A percentile compares a stretch with the other conserved stretches of the same genome.
phyloP scores from a whole-genome alignment of 1,284 basidiomycete species.

The Rhodotorula sp. region DNA sequence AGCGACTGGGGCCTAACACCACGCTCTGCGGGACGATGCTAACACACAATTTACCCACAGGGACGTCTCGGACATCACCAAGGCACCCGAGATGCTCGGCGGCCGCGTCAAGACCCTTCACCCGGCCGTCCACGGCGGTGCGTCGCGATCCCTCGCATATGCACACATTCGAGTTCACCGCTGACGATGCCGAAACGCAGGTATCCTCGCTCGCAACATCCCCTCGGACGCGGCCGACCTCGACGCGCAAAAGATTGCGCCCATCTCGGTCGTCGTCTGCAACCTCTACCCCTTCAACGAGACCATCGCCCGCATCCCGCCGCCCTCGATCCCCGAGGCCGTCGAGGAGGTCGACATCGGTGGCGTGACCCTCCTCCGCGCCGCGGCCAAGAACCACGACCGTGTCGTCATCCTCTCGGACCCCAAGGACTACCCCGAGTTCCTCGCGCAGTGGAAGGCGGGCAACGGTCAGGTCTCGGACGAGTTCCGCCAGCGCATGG shows the following conservation, averaged over 20 bases:
- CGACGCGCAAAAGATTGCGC: conserved; percentile 74
- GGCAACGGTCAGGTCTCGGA: conserved; percentile 70
- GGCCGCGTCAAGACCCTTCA: conserved; percentile 99
- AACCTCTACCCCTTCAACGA: conserved; percentile 97
- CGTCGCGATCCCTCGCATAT: conserved; percentile 33
- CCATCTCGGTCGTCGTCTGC: conserved; percentile 94
- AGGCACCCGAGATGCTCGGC: conserved; percentile 99
- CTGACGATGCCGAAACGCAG: conserved; percentile 46
- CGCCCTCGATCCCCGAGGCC: conserved; percentile 86
- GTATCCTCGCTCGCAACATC: conserved; percentile 85
- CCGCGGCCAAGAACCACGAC: conserved; percentile 97
- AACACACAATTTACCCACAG: conserved; percentile 54
- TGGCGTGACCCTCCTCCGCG: conserved; percentile 94
- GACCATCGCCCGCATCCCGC: conserved; percentile 78
- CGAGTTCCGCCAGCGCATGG: conserved; percentile 72
- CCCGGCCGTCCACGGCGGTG: conserved; percentile 95
- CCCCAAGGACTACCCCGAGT: conserved; percentile 85
- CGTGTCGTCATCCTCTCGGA: conserved; percentile 91
- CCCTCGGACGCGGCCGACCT: conserved; percentile 84
- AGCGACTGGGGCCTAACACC: too few species aligned
- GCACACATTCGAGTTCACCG: background rate
- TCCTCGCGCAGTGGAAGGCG: conserved; percentile 72
- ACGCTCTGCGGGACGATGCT: background rate
- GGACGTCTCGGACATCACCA: conserved; percentile 97
- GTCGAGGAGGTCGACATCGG: conserved; percentile 99